phyloP scores from a whole-genome alignment of 805 yeast genomes.

The Metschnikowia drakensbergensis region DNA sequence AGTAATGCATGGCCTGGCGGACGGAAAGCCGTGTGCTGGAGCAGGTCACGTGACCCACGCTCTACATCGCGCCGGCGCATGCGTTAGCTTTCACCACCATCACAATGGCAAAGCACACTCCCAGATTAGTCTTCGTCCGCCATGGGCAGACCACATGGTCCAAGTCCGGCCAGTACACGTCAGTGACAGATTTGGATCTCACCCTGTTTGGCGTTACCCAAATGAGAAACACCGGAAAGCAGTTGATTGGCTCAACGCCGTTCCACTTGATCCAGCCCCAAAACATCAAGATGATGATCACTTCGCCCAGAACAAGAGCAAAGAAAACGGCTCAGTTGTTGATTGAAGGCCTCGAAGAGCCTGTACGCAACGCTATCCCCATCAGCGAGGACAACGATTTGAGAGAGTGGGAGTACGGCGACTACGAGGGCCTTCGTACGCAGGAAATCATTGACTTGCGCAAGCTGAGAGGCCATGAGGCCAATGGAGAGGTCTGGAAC shows the following conservation, averaged over 20 bases:
- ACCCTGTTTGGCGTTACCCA: constrained; percentile 76
- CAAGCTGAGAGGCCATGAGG: constrained; percentile 50
- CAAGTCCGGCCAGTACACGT: constrained; percentile 86
- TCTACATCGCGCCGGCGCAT: background rate
- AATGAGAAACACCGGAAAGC: constrained; percentile 68
- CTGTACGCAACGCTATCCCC: constrained; percentile 40
- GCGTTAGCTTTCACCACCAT: background rate
- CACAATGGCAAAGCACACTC: constrained; percentile 35
- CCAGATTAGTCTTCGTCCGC: constrained; percentile 69
- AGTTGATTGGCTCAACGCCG: constrained; percentile 56
- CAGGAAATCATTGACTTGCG: constrained; percentile 62
- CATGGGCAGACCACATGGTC: constrained; percentile 98
- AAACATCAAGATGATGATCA: constrained; percentile 58
- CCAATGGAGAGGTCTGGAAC: constrained; percentile 52
- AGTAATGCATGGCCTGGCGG: too few species aligned
- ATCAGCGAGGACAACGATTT: constrained; percentile 57
- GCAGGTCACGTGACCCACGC: background rate
- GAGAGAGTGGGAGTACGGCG: constrained; percentile 96
- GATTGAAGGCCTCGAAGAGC: constrained; percentile 45
- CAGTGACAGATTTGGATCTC: constrained; percentile 75
- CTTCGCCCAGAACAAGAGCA: constrained; percentile 83
- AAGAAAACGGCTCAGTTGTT: constrained; percentile 67
- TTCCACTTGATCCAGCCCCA: constrained; percentile 57
- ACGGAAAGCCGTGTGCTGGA: too few species aligned
- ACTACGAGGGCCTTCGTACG: constrained; percentile 82